Evolutionary conservation across 2,329 filamentous ascomycete genomes (phyloP), one percentile per base, ranked within the genome.

Genomic region (Beauveria caledonica): DNA sequence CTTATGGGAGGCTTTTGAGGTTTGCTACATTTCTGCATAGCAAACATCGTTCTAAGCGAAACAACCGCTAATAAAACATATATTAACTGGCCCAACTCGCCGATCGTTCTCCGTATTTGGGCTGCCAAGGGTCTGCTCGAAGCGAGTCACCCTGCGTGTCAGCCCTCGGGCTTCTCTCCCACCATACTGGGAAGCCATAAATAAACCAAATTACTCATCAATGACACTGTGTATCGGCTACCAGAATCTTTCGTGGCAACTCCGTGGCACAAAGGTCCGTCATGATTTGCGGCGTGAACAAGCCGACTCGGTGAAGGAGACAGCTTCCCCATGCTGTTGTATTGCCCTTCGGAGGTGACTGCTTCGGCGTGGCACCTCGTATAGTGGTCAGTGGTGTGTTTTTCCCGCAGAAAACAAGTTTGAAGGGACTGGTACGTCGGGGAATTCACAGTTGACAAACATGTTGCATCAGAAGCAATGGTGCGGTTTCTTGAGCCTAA

Each of bases 291-390:
- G 17, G 33, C 15, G 49, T 21, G 27, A 36, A 27, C 29, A 19
- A 21, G 29, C 57, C n/a, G 25, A 50, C 39, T 46, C 48, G 57
- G 39, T 53, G 10, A 46, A 11, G 9, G 15, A 23, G 39, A 45
- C 48, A 45, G 39, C 48, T 52, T 40, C 57, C 19, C 48, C 48
- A 59, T 17, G 40, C 48, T 36, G 39, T 25, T 39, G 49, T 39
- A 21, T 27, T 15, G 39, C 53, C 42, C 13, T 15, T 36, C 13
- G 8, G 57, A 46, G n/a, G 19, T 59, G 48, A 53, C 40, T 53
- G 36, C 23, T 53, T 59, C 27, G 56, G 57, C 49, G 57, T 59
- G 39, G 15, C 39, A 59, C 57, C 39, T 59, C 57, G 48, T 59
- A 59, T 52, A 13, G 7, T 17, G 6, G 33, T 42, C 7, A 1